Conservation (phyloP, 2,329 filamentous ascomycete genomes). For the Rhexocercosporidium sp. region DNA sequence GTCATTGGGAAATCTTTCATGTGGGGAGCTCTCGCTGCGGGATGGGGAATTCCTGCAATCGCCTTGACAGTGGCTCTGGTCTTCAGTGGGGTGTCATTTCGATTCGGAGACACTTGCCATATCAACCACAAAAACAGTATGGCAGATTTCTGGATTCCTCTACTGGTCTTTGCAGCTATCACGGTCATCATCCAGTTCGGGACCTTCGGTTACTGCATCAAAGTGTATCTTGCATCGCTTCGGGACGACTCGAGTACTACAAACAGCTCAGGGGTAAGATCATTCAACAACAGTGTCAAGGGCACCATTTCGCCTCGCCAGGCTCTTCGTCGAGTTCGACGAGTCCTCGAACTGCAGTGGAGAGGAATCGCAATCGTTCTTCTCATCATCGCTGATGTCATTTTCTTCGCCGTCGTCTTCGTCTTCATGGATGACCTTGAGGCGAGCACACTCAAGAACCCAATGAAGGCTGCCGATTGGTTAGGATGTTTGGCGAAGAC, state of each 20-base stretch:
- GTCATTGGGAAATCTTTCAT: conserved; percentile 89
- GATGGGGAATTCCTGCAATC: conserved; percentile 82
- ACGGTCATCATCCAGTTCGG: conserved; percentile 81
- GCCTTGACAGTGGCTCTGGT: conserved; percentile 78
- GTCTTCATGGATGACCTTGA: conserved; percentile 79
- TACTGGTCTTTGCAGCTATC: conserved; percentile 77
- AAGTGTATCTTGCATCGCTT: conserved; percentile 88
- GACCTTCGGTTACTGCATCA: conserved; percentile 91
- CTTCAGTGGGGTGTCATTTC: conserved; percentile 90
- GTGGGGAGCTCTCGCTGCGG: conserved; percentile 77
- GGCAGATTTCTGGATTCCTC: conserved; percentile 86
- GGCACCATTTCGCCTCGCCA: conserved; percentile 76
- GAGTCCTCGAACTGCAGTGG: conserved; percentile 93
- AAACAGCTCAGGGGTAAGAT: conserved; percentile 73
- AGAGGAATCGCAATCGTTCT: conserved; percentile 88
- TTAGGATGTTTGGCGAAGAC: conserved; percentile 69
- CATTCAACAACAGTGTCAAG: conserved; percentile 77
- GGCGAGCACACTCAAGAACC: conserved; percentile 37
- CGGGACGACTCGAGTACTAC: conserved; percentile 74
- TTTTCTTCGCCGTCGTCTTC: conserved; percentile 93
- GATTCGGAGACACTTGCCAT: conserved; percentile 89
- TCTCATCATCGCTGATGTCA: conserved; percentile 87
- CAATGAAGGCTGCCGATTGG: conserved; percentile 65
- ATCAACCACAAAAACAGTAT: conserved; percentile 89
- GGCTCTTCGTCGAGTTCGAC: conserved; percentile 83